phyloP scores from a whole-genome alignment of 75 land plant species.

The Cunninghamia lanceolata region DNA sequence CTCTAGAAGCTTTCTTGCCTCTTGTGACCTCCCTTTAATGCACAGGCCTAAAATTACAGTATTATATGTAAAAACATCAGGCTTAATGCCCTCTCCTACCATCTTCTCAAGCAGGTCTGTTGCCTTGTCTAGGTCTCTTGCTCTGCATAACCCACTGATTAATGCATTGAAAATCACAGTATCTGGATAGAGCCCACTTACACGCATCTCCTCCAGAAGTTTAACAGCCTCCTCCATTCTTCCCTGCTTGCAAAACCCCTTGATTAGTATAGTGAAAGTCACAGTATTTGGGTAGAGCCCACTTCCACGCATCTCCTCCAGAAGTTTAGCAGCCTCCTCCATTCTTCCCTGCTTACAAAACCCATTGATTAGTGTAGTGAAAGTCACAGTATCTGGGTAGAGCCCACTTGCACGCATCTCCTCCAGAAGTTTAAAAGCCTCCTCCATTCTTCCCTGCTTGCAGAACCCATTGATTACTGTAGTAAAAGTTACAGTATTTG shows the following conservation, averaged over 20 bases:
- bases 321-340: slow-evolving; percentile 41
- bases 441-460: too few species aligned
- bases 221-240: slow-evolving; percentile 41
- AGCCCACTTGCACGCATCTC: slow-evolving; percentile 12
- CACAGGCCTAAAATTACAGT: slow-evolving; percentile 46
- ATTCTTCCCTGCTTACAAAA: slow-evolving; percentile 46
- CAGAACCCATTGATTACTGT: too few species aligned
- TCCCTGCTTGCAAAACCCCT: slow-evolving; percentile 50
- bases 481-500: too few species aligned
- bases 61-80: slow-evolving; percentile 51
- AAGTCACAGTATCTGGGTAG: slow-evolving; percentile 21
- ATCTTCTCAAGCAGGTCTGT: slow-evolving; percentile 42
- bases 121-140: slow-evolving; percentile 39
- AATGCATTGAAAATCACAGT: slow-evolving; percentile 50
- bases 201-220: slow-evolving; percentile 42
- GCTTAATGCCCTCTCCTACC: slow-evolving; percentile 46
- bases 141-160: slow-evolving; percentile 53
- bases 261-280: slow-evolving; percentile 49
- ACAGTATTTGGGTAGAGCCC: slow-evolving; percentile 43
- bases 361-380: slow-evolving; percentile 53
- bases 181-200: slow-evolving; percentile 38
- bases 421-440: too few species aligned
- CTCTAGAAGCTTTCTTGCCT: slow-evolving; percentile 39
- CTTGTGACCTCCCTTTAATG: slow-evolving; percentile 35
- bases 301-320: slow-evolving; percentile 39